Base-by-base conservation (phyloP, 352 stramenopile species). In the Pythium monospermum region DNA sequence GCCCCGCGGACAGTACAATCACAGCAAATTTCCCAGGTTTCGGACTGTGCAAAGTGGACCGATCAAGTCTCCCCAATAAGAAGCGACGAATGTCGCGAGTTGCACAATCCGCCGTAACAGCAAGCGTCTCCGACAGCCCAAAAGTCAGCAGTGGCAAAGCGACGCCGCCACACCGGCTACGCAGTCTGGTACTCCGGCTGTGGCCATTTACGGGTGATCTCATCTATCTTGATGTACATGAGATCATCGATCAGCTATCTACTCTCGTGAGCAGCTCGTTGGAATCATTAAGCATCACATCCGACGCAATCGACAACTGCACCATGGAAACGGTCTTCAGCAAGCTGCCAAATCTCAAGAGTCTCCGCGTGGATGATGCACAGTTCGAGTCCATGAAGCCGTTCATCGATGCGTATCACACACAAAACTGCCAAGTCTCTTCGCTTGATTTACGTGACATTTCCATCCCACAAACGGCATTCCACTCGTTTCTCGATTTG, bases 351-450 rank as follows among this genome's bases (percentile, higher is more conserved):
- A 49, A 49, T 8, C 27, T 49, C 3, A n/a, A 49, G 4, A 49
- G 42, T 21, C 42, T 49, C 18, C 18, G 42, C 18, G 8, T 49
- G 2, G 5, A 39, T 11, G 28, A 49, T 26, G 42, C 27, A 13
- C 4, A 7, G 4, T 21, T 49, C 15, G 42, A 49, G 3, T 27
- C 37, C 19, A 6, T 49, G n/a, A 49, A 30, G 18, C n/a, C 27
- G 8, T 26, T 49, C 8, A 30, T 15, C 6, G n/a, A 39, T 4
- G 42, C 27, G 27, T 49, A 49, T 19, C 42, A 49, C 8, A 7
- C n/a, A n/a, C n/a, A 49, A 27, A 21, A 30, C 42, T 33, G 40
- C 23, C 42, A 49, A 12, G 39, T 49, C 42, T 49, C 42, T 8
- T 49, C 42, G 3, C 42, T 49, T 15, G 42, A 49, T 19, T 33